Evolutionary conservation across 805 yeast genomes (phyloP).

Genomic region (Ogataea nonfermentans): DNA sequence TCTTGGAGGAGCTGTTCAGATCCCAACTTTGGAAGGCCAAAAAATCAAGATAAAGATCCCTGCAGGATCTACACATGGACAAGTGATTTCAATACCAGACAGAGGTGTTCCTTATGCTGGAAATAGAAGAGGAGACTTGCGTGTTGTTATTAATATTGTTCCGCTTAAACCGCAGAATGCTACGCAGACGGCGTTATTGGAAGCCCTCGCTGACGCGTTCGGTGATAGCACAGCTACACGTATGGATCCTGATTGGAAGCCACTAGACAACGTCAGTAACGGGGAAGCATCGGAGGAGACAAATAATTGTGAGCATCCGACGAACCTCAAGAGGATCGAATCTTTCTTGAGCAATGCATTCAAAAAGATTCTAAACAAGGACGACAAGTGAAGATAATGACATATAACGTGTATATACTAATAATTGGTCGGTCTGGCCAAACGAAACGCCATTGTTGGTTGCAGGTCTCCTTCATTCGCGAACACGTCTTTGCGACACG

Average conservation of each 20-base stretch:
- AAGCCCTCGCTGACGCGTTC: constrained; percentile 89
- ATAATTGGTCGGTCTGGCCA: constrained; percentile 1
- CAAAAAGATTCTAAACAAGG: constrained; percentile 39
- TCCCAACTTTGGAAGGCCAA: constrained; percentile 84
- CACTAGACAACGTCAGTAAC: constrained; percentile 26
- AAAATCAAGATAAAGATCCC: constrained; percentile 76
- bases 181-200: constrained; percentile 84
- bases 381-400: constrained; percentile 14
- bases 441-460: not conserved
- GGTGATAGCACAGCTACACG: constrained; percentile 79
- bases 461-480: constrained; percentile 5
- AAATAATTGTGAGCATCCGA: constrained; percentile 39
- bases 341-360: constrained; percentile 57
- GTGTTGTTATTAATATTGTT: constrained; percentile 67
- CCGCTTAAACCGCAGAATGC: constrained; percentile 75
- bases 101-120: constrained; percentile 76
- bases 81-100: constrained; percentile 71
- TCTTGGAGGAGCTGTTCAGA: constrained; percentile 82
- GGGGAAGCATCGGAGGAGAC: constrained; percentile 8
- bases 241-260: constrained; percentile 49
- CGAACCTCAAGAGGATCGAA: constrained; percentile 54
- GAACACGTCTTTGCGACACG: constrained; percentile 9
- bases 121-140: constrained; percentile 73
- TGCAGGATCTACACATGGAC: constrained; percentile 79
- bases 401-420: constrained; percentile 8